Base-by-base conservation (phyloP, 2,329 filamentous ascomycete species). In the Teratosphaeria gauchensis region DNA sequence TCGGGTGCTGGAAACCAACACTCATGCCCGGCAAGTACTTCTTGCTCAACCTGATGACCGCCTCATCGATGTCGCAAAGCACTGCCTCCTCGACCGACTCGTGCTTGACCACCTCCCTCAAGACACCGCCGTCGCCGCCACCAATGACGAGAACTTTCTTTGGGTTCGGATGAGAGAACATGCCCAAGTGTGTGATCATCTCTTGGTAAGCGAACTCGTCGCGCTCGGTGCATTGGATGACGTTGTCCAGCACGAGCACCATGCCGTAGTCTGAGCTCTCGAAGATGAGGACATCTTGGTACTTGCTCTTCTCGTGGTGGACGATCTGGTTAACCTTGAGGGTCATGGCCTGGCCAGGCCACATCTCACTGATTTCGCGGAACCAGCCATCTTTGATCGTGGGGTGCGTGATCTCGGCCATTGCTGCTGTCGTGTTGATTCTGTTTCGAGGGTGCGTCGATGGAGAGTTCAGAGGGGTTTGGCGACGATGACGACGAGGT, bases 61-160 rank as follows among this genome's bases (percentile, higher is more conserved):
- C 92, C 87, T 97, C 94, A 71, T 99, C 94, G 75, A 99, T 99
- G 79, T 99, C 94, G 81, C 92, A 97, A 68, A 99, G 89, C 66
- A 88, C 87, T 62, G 94, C 94, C 83, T 96, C 88, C 83, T 99
- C 90, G 65, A 99, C 89, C 71, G 87, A 89, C 69, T 96, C 90
- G 79, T 99, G 94, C 88, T 99, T 99, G 83, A 99, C 90, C 52
- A 99, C 88, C 84, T 99, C 94, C 70, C 94, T 91, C 69, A 99
- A 86, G 64, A 99, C 94, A 78, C 94, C 94, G 61, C 94, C 94
- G 74, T 99, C 94, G 74, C 94, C 94, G 71, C 94, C 94, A 65
- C 94, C 94, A 72, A 99, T 97, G 75, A 99, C 94, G 59, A 99
- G 86, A 57, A 99, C 94, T 79, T 92, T 95, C 85, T 97, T 94